Evolutionary conservation across 768 basidiomycete species (phyloP).

Genomic region (Leccinum pellstonianum): DNA sequence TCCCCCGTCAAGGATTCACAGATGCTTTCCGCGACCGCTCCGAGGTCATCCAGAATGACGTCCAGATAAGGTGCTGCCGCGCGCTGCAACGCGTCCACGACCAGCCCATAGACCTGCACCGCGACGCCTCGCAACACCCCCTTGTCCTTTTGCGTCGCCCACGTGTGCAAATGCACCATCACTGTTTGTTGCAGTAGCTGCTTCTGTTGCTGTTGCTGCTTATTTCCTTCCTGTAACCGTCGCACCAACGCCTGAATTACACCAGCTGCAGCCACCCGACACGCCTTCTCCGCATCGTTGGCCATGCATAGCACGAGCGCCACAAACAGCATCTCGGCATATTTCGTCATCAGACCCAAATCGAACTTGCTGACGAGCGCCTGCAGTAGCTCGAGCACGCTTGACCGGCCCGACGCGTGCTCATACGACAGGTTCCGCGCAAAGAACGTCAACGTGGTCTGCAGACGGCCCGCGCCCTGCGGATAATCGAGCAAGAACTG

Average conservation of each 20-base stretch:
- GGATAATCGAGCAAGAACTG: conserved; percentile 98
- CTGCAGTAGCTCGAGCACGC: conserved; percentile 91
- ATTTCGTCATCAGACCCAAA: conserved; percentile 65
- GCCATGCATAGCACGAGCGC: conserved; percentile 90
- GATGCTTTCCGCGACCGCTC: conserved; percentile 24
- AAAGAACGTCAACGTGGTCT: conserved; percentile 85
- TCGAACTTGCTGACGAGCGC: conserved; percentile 87
- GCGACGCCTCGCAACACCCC: conserved; percentile 68
- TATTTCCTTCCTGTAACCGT: conserved; percentile 61
- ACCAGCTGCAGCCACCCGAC: conserved; percentile 83
- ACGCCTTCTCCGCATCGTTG: conserved; percentile 90
- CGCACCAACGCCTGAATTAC: conserved; percentile 76
- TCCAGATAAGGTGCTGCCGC: conserved; percentile 46
- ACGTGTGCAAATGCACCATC: conserved; percentile 71
- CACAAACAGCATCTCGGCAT: conserved; percentile 87
- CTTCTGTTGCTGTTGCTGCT: conserved; percentile 43
- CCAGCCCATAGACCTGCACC: conserved; percentile 77
- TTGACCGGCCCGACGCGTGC: conserved; percentile 85
- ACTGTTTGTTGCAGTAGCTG: conserved; percentile 56
- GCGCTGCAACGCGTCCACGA: conserved; percentile 64
- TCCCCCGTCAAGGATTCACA: conserved; percentile 22
- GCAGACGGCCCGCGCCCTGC: conserved; percentile 88
- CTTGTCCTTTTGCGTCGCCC: conserved; percentile 67
- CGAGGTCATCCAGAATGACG: conserved; percentile 56
- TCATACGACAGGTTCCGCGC: conserved; percentile 90